Evolutionary conservation across 129 eudicot genomes (phyloP).

Genomic region (Tagetes erecta): DNA sequence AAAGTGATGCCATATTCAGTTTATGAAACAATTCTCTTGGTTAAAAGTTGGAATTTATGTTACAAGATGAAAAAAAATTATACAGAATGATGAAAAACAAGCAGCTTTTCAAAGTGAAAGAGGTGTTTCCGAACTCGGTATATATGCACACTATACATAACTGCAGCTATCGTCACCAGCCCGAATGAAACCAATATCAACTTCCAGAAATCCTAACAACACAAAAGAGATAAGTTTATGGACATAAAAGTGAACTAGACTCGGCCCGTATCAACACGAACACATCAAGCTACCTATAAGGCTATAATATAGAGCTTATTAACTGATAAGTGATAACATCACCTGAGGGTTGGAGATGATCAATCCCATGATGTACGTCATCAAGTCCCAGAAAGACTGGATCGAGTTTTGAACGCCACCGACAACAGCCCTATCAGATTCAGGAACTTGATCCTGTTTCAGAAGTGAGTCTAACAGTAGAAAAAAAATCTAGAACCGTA

Average conservation of each 20-base stretch:
- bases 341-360: slow-evolving; percentile 91
- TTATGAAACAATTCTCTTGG: too few relatives aligned
- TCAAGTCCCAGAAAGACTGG: slow-evolving; percentile 78
- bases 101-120: slow-evolving; percentile 72
- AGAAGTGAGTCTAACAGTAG: neutral
- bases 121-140: slow-evolving; percentile 77
- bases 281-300: neutral
- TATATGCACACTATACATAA: slow-evolving; percentile 63
- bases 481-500: slow-evolving; percentile 5
- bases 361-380: slow-evolving; percentile 86
- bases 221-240: neutral
- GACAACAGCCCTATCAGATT: slow-evolving; percentile 78
- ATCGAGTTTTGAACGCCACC: slow-evolving; percentile 97
- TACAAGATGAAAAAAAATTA: neutral
- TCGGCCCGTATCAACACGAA: neutral
- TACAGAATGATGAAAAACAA: slow-evolving; percentile 16
- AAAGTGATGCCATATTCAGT: too few relatives aligned
- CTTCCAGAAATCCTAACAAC: slow-evolving; percentile 79
- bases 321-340: neutral
- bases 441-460: slow-evolving; percentile 75
- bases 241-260: neutral
- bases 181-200: slow-evolving; percentile 59
- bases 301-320: neutral
- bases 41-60: neutral
- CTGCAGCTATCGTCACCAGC: slow-evolving; percentile 63